Base-by-base conservation (phyloP, 345 rosid genomes). In the Melastoma malabathricum region DNA sequence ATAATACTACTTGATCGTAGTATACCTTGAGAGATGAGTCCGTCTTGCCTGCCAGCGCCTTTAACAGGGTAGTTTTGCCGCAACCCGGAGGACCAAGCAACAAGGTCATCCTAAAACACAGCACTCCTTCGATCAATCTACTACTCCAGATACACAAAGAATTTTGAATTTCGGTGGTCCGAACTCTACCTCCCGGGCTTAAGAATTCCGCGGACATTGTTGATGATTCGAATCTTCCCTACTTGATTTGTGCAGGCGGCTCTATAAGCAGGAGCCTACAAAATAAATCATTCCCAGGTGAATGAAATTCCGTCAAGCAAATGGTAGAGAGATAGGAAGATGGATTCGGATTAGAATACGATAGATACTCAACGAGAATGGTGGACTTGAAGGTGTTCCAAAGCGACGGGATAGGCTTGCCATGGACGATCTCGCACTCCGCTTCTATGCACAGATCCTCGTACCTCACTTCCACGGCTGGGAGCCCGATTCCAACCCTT, bases 41-140 rank as follows among this genome's bases (percentile, higher is more conserved):
- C 0, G 68, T 68, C 50, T 54, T 76, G 46, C 72, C 86, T 6
- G 86, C 59, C 17, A 80, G 68, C 38, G 78, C 76, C 60, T 65
- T 56, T 47, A 72, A 59, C 7, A 80, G 48, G 41, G 82, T 69
- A 43, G 76, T 74, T 57, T 72, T 80, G 46, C 82, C 86, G 31
- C 75, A 64, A 9, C 78, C 74, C 1, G 79, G 79, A 44, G 79
- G 81, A 12, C 81, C 79, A 13, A 79, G 69, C 66, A 80, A 59
- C 43, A 74, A 51, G 3, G 76, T 74, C 71, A 71, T 45, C 68
- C 78, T 76, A 55, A 23, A 57, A 46, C 7, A 47, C 25, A 22
- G 25, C 25, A 22, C 25, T 22, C 2, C 4, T 22, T 22, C 4
- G 4, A 22, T 22, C 25, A 22, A 22, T 22, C 25, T 4, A 22